Evolutionary conservation across 1,139 yeast species (phyloP).

Genomic region (Geotrichum reessii): DNA sequence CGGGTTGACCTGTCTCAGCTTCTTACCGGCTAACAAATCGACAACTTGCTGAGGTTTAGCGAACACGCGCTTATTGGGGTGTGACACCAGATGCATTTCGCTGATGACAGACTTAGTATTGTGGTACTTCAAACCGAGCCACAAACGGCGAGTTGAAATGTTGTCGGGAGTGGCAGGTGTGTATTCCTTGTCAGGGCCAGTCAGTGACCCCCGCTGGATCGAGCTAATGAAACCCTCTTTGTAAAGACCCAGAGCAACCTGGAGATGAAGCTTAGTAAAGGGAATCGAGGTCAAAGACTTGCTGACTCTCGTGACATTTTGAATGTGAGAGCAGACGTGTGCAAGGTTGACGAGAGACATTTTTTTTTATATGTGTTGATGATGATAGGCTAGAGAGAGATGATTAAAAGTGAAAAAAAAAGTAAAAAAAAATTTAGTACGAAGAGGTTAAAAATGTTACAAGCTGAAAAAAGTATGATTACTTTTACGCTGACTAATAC

Average conservation of each 20-base stretch:
- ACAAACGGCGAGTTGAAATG: constrained; percentile 75
- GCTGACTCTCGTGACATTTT: constrained; percentile 76
- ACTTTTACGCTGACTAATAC: background rate
- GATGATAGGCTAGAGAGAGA: background rate
- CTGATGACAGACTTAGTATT: constrained; percentile 72
- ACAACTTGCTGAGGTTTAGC: constrained; percentile 60
- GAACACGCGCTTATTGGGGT: constrained; percentile 73
- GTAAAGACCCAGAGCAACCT: constrained; percentile 76
- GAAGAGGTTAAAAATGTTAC: background rate
- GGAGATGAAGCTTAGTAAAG: constrained; percentile 74
- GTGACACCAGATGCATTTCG: constrained; percentile 67
- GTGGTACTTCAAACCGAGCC: constrained; percentile 89
- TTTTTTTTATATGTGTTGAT: constrained; percentile 16
- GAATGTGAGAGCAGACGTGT: constrained; percentile 80
- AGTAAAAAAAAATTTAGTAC: background rate
- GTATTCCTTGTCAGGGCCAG: constrained; percentile 76
- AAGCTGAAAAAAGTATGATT: background rate
- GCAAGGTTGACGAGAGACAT: constrained; percentile 88
- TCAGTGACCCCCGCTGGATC: constrained; percentile 77
- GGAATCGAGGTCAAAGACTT: constrained; percentile 76
- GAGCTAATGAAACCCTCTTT: constrained; percentile 85
- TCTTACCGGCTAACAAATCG: constrained; percentile 69
- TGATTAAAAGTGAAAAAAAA: background rate
- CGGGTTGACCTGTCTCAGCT: constrained; percentile 71
- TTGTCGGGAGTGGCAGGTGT: constrained; percentile 85